These are phyloP conservation scores for Grigorovia humatica DNA, from an alignment of 805 yeast genomes.

Conservation along the genomic window DNA sequence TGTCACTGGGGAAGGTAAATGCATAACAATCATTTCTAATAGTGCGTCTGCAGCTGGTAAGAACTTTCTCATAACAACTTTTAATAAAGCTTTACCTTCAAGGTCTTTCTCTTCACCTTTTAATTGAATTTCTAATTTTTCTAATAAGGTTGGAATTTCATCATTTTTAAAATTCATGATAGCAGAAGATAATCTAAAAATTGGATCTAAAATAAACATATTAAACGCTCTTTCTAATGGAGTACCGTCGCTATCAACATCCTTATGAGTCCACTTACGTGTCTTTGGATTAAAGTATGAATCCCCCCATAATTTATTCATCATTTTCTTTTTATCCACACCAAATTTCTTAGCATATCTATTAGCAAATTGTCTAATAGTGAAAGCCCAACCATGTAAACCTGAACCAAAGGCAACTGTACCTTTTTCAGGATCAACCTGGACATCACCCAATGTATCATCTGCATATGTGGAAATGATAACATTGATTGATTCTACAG, in stretches of 20 bases:
- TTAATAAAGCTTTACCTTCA: slow-evolving; percentile 96
- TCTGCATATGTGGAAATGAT: slow-evolving; percentile 93
- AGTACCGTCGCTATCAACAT: slow-evolving; percentile 90
- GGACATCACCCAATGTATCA: slow-evolving; percentile 83
- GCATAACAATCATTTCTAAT: slow-evolving; percentile 95
- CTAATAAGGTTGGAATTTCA: slow-evolving; percentile 82
- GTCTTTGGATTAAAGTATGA: slow-evolving; percentile 99
- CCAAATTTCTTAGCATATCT: slow-evolving; percentile 99
- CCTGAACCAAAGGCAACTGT: slow-evolving; percentile 99
- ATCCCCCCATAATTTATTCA: slow-evolving; percentile 99
- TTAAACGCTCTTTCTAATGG: slow-evolving; percentile 97
- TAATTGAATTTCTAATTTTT: slow-evolving; percentile 84
- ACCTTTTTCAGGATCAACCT: slow-evolving; percentile 98
- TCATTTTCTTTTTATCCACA: slow-evolving; percentile 96
- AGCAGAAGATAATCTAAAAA: slow-evolving; percentile 91
- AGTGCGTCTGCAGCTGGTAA: slow-evolving; percentile 99
- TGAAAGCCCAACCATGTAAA: slow-evolving; percentile 99
- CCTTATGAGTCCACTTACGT: slow-evolving; percentile 97
- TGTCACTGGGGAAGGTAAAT: slow-evolving; percentile 98
- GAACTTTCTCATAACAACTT: slow-evolving; percentile 99
- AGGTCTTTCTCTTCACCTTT: slow-evolving; percentile 96
- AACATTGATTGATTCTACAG: slow-evolving; percentile 98
- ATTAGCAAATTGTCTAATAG: slow-evolving; percentile 95
- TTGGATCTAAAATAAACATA: slow-evolving; percentile 98
- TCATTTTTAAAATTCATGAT: slow-evolving; percentile 99